Conservation (phyloP, 169 alveolate genomes). For the Sarcocystis neurona region DNA sequence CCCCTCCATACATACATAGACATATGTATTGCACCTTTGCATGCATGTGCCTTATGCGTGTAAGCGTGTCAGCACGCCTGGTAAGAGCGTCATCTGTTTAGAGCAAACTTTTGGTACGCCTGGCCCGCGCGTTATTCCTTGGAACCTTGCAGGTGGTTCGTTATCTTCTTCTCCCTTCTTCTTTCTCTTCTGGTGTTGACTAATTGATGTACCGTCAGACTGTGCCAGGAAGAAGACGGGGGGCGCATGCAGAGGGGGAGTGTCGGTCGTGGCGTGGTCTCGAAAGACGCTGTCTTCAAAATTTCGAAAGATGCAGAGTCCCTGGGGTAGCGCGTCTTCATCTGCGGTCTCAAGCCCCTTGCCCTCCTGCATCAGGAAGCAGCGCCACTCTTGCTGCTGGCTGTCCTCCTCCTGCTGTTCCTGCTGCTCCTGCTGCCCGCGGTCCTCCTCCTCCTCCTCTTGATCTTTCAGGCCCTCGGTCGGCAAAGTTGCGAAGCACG, state of each 20-base stretch:
- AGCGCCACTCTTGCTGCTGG: neutral
- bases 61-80: too few species aligned
- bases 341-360: slow-evolving; percentile 28
- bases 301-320: neutral
- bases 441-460: neutral
- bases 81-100: too few species aligned
- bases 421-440: neutral
- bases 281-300: neutral
- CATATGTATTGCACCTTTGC: too few species aligned
- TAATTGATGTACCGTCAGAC: slow-evolving; percentile 30
- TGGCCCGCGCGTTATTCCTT: too few species aligned
- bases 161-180: too few species aligned
- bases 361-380: slow-evolving; percentile 36
- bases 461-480: too few species aligned
- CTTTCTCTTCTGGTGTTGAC: too few species aligned
- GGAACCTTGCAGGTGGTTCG: too few species aligned
- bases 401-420: neutral
- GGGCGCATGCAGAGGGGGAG: slow-evolving; percentile 5
- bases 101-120: too few species aligned
- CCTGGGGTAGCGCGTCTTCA: slow-evolving; percentile 31
- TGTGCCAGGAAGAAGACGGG: slow-evolving; percentile 26
- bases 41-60: too few species aligned
- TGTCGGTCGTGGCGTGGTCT: slow-evolving; percentile 25
- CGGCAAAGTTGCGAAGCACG: slow-evolving; percentile 28
- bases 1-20: too few species aligned